These are phyloP conservation scores for Gryganskiella cystojenkinii DNA, from an alignment of 192 early-diverging fungal genomes.

Conservation along the genomic window DNA sequence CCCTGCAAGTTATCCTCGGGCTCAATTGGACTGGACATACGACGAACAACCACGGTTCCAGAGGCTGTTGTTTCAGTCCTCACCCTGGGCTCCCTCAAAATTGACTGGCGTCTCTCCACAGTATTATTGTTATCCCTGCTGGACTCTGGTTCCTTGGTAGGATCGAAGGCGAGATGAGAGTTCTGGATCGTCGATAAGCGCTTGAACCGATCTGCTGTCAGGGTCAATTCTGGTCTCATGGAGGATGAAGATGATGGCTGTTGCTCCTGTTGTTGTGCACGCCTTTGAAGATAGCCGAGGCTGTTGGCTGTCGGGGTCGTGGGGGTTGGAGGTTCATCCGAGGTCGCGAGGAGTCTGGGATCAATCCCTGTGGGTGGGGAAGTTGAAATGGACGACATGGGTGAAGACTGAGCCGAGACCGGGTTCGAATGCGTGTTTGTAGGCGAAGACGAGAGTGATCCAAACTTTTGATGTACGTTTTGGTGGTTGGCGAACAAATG, in stretches of 20 bases:
- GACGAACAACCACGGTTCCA: not conserved
- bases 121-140: not conserved
- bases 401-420: constrained; percentile 27
- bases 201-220: constrained; percentile 1
- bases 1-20: not conserved
- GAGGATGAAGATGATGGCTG: constrained; percentile 7
- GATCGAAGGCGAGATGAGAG: constrained; percentile 38
- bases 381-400: constrained; percentile 15
- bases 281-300: not conserved
- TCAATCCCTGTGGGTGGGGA: constrained; percentile 14
- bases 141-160: constrained; percentile 15
- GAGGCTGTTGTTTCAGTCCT: not conserved
- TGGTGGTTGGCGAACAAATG: not conserved
- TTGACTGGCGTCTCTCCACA: constrained; percentile 17
- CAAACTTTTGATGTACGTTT: constrained; percentile 6
- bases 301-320: not conserved
- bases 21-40: not conserved
- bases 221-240: not conserved
- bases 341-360: not conserved
- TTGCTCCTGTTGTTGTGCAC: not conserved
- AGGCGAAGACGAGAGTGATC: constrained; percentile 25
- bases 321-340: constrained; percentile 9
- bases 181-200: constrained; percentile 18
- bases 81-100: not conserved
- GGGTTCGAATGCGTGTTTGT: constrained; percentile 30